Base-by-base conservation (phyloP, 208 protist genomes). In the Trypanosoma scelopori region DNA sequence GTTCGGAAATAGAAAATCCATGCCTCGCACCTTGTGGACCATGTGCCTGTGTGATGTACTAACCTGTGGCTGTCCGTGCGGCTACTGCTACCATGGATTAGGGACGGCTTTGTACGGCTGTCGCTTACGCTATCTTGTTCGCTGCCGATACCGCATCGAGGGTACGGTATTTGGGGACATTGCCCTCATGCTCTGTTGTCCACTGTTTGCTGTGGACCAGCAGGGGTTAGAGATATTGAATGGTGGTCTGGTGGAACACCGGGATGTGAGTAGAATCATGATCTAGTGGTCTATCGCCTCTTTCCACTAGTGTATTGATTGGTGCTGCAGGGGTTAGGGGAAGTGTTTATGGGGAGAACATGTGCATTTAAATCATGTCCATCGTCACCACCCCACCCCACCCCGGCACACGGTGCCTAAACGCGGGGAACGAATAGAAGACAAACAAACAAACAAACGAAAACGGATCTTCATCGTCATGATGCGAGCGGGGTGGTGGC, bases 111-210 rank as follows among this genome's bases (percentile, higher is more conserved):
- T 84, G 3, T 91, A 74, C 56, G 79, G 71, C 12, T 89, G 76
- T 65, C 84, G 86, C 20, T 69, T 90, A 45, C 87, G 87, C 7
- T 93, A 87, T 62, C 35, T 89, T 22, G 55, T 91, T 23, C 84
- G 84, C 2, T 75, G 71, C 15, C 87, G 87, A 15, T 93, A 91
- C 63, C 77, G 77, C 43, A 62, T 93, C 4, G 60, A 70, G 9
- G 58, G 71, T 13, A 66, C 55, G 48, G 69, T 79, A 1, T 20
- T 55, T 22, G 20, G 46, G 3, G 80, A 88, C 48, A 51, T 88
- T 18, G 22, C 70, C 1, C 32, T 52, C n/a, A 71, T 77, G 58
- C 37, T 72, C 23, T 91, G 73, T 62, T 76, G 74, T 39, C 82
- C 84, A 5, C 58, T 81, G 15, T 57, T 76, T 20, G 80, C 74